phyloP scores from a whole-genome alignment of 768 basidiomycete genomes.

The Tricholoma flavovirens region DNA sequence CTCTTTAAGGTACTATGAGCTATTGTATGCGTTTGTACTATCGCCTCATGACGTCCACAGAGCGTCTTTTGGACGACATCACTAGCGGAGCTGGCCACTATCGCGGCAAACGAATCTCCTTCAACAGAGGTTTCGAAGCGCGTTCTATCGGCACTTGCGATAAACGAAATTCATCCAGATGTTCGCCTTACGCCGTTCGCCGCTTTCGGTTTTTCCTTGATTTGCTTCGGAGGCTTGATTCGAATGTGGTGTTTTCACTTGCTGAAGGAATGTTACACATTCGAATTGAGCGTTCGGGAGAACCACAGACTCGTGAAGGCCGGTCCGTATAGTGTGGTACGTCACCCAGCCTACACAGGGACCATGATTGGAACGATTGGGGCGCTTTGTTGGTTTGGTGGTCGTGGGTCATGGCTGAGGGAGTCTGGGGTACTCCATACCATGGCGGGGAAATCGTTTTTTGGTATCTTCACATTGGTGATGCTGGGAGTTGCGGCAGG shows the following conservation, averaged over 20 bases:
- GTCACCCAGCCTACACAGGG: slow-evolving; percentile 32
- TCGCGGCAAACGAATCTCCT: background rate
- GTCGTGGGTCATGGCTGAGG: background rate
- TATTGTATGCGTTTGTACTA: too few species aligned
- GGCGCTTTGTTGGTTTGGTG: background rate
- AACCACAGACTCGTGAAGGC: slow-evolving; percentile 31
- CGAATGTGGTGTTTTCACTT: slow-evolving; percentile 33
- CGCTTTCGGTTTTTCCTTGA: slow-evolving; percentile 22
- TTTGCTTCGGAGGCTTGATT: slow-evolving; percentile 23
- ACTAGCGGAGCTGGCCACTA: slow-evolving; percentile 1
- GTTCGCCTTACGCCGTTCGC: slow-evolving; percentile 21
- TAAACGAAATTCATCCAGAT: background rate
- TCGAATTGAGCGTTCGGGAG: slow-evolving; percentile 30
- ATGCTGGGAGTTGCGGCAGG: background rate
- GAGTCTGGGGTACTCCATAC: background rate
- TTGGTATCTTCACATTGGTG: background rate
- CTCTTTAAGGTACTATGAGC: background rate
- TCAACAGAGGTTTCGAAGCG: background rate
- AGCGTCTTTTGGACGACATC: background rate
- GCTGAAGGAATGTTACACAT: slow-evolving; percentile 34
- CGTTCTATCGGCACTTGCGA: background rate
- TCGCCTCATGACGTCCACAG: background rate
- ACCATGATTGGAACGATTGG: background rate
- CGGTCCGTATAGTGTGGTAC: slow-evolving; percentile 36
- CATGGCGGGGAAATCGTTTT: background rate